phyloP scores from a whole-genome alignment of 1,139 yeast species.

The Geotrichum klebahnii region DNA sequence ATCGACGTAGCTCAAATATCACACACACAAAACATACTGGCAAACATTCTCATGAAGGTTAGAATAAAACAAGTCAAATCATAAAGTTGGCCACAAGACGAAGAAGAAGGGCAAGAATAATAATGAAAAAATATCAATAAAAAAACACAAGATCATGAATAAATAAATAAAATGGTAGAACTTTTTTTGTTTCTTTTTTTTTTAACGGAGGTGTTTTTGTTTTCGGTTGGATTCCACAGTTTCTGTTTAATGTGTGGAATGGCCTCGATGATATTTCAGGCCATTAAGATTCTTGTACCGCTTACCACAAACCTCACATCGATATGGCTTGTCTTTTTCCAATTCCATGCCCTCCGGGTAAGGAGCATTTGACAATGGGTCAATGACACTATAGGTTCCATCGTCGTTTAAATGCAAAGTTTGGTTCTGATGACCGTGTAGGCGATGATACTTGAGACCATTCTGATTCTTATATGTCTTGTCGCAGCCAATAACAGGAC shows the following conservation, averaged over 20 bases:
- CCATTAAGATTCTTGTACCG: constrained; percentile 95
- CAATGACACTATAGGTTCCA: constrained; percentile 87
- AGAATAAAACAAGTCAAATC: too few relatives aligned
- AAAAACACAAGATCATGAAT: too few relatives aligned
- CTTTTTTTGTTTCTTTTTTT: too few relatives aligned
- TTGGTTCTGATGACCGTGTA: constrained; percentile 97
- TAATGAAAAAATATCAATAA: too few relatives aligned
- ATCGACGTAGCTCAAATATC: too few relatives aligned
- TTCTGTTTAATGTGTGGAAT: constrained; percentile 74
- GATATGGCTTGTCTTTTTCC: constrained; percentile 96
- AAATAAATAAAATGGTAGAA: too few relatives aligned
- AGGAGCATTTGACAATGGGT: constrained; percentile 87
- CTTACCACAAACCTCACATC: constrained; percentile 98
- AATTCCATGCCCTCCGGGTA: constrained; percentile 84
- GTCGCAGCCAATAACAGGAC: constrained; percentile 98
- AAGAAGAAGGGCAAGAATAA: too few relatives aligned
- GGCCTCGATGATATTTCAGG: constrained; percentile 93
- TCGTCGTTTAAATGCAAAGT: constrained; percentile 85
- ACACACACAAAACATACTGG: too few relatives aligned
- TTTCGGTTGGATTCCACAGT: too few relatives aligned
- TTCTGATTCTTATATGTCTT: constrained; percentile 96
- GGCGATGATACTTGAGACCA: constrained; percentile 90
- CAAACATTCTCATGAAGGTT: too few relatives aligned
- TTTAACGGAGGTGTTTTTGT: too few relatives aligned
- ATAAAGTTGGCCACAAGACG: too few relatives aligned